These are phyloP conservation scores for Zygosaccharomyces rouxii DNA, from an alignment of 805 yeast genomes.

Conservation along the genomic window DNA sequence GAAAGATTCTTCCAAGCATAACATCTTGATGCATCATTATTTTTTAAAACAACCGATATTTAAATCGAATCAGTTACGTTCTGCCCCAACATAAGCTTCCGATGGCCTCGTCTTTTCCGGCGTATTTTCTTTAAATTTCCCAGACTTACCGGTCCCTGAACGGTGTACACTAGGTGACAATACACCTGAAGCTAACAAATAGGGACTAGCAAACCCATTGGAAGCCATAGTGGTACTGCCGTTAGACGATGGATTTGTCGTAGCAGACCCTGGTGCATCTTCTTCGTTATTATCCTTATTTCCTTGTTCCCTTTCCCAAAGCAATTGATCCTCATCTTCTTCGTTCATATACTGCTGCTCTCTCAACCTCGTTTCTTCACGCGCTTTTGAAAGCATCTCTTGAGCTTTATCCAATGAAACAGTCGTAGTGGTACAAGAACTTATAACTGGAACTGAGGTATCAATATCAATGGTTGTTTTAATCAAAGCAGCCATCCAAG, in stretches of 20 bases:
- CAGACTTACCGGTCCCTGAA: conserved; percentile 5
- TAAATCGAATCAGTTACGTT: neutral
- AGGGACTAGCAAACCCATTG: conserved; percentile 63
- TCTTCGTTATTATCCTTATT: conserved; percentile 20
- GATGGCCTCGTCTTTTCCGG: conserved; percentile 4
- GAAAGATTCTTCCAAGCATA: neutral
- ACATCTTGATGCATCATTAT: neutral
- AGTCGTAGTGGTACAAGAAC: conserved; percentile 94
- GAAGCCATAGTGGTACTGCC: conserved; percentile 27
- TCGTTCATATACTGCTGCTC: conserved; percentile 38
- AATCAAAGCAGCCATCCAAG: conserved; percentile 92
- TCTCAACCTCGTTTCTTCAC: conserved; percentile 64
- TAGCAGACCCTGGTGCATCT: conserved; percentile 13
- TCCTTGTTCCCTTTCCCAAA: conserved; percentile 31
- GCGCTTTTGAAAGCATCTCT: conserved; percentile 74
- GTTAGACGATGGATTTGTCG: conserved; percentile 13
- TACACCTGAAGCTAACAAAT: conserved; percentile 58
- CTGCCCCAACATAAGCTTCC: neutral
- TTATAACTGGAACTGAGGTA: conserved; percentile 84
- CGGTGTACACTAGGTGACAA: conserved; percentile 44
- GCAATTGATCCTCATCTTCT: conserved; percentile 28
- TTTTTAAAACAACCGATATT: neutral
- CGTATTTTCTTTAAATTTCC: conserved; percentile 9
- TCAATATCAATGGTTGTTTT: conserved; percentile 96
- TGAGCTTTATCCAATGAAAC: conserved; percentile 84